phyloP scores from a whole-genome alignment of 2,329 filamentous ascomycete species.

The Colletotrichum liriopes region DNA sequence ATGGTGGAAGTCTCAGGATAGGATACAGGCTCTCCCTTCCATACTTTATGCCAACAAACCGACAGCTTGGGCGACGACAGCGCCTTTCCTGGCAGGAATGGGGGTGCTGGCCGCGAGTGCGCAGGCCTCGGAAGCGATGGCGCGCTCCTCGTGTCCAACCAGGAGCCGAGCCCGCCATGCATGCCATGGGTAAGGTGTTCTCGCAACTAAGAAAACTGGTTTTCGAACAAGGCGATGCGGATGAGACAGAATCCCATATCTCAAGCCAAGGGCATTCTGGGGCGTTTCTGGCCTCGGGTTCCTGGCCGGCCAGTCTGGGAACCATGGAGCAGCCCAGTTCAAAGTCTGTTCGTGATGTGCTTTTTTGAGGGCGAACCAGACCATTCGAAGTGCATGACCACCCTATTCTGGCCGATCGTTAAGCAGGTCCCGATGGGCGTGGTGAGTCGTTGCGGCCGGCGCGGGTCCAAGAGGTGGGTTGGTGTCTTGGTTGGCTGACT shows the following conservation, averaged over 20 bases:
- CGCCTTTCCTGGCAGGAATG: neutral
- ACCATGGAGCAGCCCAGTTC: constrained; percentile 23
- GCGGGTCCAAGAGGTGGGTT: constrained; percentile 32
- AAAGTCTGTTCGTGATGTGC: constrained; percentile 32
- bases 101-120: constrained; percentile 6
- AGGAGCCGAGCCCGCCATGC: constrained; percentile 3
- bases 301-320: constrained; percentile 25
- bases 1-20: neutral
- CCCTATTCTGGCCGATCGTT: constrained; percentile 31
- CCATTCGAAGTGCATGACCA: constrained; percentile 39
- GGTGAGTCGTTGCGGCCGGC: constrained; percentile 35
- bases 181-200: constrained; percentile 42
- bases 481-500: constrained; percentile 39
- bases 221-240: constrained; percentile 18
- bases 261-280: constrained; percentile 30
- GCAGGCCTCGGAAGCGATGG: constrained; percentile 15
- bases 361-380: constrained; percentile 26
- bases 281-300: constrained; percentile 32
- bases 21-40: constrained; percentile 10
- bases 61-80: constrained; percentile 7
- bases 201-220: constrained; percentile 19
- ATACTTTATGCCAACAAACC: constrained; percentile 8
- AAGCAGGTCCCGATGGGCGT: constrained; percentile 43
- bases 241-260: constrained; percentile 43
- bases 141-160: constrained; percentile 19